Percentiles rank a stretch among this genome's conserved stretches.
phyloP scores from a whole-genome alignment of 2,329 filamentous ascomycete species.

The Colletotrichum agaves region DNA sequence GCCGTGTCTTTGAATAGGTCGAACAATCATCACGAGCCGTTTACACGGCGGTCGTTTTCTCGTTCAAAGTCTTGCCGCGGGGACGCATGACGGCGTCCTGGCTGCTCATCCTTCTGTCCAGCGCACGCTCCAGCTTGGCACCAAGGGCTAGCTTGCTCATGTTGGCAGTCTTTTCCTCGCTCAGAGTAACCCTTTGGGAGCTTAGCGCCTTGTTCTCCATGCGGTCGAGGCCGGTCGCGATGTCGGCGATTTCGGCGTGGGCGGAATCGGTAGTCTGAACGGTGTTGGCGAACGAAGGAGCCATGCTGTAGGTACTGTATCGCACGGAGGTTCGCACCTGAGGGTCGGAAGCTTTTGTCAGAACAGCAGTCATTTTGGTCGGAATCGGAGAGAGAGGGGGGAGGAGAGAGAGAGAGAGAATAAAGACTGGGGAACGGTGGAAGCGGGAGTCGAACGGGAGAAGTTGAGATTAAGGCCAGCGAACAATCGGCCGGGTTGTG shows the following conservation, averaged over 20 bases:
- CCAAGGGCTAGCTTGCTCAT: slow-evolving; percentile 88
- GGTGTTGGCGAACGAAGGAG: slow-evolving; percentile 69
- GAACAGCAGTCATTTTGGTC: slow-evolving; percentile 27
- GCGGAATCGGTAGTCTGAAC: slow-evolving; percentile 64
- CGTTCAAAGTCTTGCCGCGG: slow-evolving; percentile 51
- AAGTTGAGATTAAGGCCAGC: slow-evolving; percentile 16
- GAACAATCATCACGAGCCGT: not conserved
- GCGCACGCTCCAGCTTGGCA: slow-evolving; percentile 88
- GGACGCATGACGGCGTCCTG: slow-evolving; percentile 89
- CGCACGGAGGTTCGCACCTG: slow-evolving; percentile 66
- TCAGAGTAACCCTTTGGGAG: slow-evolving; percentile 83
- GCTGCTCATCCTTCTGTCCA: slow-evolving; percentile 85
- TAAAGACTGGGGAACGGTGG: too few species aligned
- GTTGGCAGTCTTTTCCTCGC: slow-evolving; percentile 82
- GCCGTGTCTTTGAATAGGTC: not conserved
- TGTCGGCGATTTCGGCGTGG: slow-evolving; percentile 70
- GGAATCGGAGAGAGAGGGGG: not conserved
- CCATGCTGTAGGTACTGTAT: slow-evolving; percentile 70
- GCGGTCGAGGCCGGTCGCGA: slow-evolving; percentile 83
- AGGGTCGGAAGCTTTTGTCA: slow-evolving; percentile 26
- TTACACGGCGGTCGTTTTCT: slow-evolving; percentile 45
- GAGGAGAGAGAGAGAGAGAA: slow-evolving; percentile 18
- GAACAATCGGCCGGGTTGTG: slow-evolving; percentile 24
- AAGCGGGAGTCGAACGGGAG: slow-evolving; percentile 16
- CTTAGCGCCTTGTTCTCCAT: slow-evolving; percentile 89